Evolutionary conservation across 116 monocot genomes (phyloP).

Genomic region (Iris pallida): DNA sequence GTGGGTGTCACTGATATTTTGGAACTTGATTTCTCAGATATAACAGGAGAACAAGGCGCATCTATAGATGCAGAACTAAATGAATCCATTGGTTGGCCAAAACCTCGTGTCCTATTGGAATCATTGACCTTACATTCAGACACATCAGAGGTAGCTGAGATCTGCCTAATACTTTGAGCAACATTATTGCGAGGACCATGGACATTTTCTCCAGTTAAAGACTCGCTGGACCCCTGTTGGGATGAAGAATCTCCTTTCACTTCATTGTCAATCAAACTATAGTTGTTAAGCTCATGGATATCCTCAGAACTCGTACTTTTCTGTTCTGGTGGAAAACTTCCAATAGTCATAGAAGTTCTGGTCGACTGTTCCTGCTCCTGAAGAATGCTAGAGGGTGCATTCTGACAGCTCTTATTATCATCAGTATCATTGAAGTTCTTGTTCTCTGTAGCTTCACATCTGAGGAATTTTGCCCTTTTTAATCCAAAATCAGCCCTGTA

Average conservation of each 20-base stretch:
- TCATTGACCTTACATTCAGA: slow-evolving; percentile 26
- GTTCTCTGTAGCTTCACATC: slow-evolving; percentile 38
- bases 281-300: slow-evolving; percentile 19
- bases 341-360: slow-evolving; percentile 58
- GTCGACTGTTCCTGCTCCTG: slow-evolving; percentile 60
- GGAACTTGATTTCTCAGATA: slow-evolving; percentile 68
- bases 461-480: slow-evolving; percentile 77
- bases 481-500: slow-evolving; percentile 81
- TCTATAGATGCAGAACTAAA: slow-evolving; percentile 37
- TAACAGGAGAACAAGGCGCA: slow-evolving; percentile 63
- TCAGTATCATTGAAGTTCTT: slow-evolving; percentile 52
- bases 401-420: slow-evolving; percentile 55
- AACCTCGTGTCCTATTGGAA: slow-evolving; percentile 33
- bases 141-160: slow-evolving; percentile 18
- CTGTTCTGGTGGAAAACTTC: slow-evolving; percentile 68
- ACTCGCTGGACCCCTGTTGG: slow-evolving; percentile 11
- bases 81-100: slow-evolving; percentile 27
- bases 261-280: slow-evolving; percentile 21
- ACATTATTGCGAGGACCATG: slow-evolving; percentile 23
- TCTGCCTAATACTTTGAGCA: slow-evolving; percentile 20
- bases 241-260: slow-evolving; percentile 20
- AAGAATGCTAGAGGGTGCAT: slow-evolving; percentile 56
- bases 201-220: slow-evolving; percentile 25
- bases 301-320: slow-evolving; percentile 75
- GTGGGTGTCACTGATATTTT: slow-evolving; percentile 42